Base-by-base conservation (phyloP, 257 asterid species). In the Plantago elongata region DNA sequence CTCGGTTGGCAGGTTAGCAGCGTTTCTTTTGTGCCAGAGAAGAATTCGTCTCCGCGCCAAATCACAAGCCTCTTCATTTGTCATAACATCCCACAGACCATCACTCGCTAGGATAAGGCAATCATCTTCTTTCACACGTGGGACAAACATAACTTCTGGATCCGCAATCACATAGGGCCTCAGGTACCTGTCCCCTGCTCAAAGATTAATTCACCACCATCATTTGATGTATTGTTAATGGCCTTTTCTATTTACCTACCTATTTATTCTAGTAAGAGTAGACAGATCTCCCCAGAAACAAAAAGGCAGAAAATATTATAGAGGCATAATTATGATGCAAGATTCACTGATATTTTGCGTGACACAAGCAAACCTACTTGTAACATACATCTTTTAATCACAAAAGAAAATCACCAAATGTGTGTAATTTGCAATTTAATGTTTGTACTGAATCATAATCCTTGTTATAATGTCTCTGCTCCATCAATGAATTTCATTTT, bases 11-110 rank as follows among this genome's bases (percentile, higher is more conserved):
- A 60, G 52, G 43, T 58, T 46, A 15, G 61, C 22, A 16, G 84
- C 79, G 3, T 87, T 81, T 73, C 72, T 87, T 60, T 79, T 84
- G 78, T 87, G 89, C 90, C 90, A 84, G 9, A 81, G 67, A 29
- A 79, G 79, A 11, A 83, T 77, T 34, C 80, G 69, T 67, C 84
- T 77, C 45, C 95, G 70, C 0, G 94, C 94, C 59, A 82, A 69
- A 11, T 80, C 88, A 69, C 95, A 87, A 13, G 72, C 95, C 78
- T 87, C 95, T 67, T 82, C 83, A 9, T 87, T 84, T 10, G 88
- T 79, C 73, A 82, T 57, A 5, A 87, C 95, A 47, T 87, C 88
- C 95, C 95, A 87, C 9, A 87, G 66, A 47, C 95, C 95, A 37
- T 84, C 88, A 13, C 80, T 82, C 12, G 94, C 95, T 61, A 87